A percentile compares a stretch with the other conserved stretches of the same genome.
These are phyloP conservation scores for Mycena pura DNA, from an alignment of 768 basidiomycete species.

Conservation along the genomic window DNA sequence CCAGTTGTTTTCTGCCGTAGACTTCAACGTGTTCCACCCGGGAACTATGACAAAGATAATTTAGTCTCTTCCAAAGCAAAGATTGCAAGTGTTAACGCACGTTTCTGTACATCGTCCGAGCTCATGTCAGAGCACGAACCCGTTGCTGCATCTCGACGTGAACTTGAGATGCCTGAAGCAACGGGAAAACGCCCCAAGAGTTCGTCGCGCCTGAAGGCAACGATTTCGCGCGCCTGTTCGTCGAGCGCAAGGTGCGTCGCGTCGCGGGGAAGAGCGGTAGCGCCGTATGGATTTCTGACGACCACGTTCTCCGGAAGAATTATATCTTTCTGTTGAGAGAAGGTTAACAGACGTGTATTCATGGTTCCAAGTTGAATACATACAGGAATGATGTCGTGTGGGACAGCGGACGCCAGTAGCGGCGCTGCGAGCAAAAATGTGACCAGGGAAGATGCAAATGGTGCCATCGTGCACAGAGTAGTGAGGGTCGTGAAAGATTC, in stretches of 20 bases:
- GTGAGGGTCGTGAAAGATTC: no score
- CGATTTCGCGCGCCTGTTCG: background rate
- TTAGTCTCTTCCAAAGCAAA: no score
- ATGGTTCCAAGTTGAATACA: no score
- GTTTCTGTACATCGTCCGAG: conserved; percentile 1
- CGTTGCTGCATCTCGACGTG: no score
- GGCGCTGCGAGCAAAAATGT: background rate
- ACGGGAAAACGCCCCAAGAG: background rate
- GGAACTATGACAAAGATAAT: conserved; percentile 11
- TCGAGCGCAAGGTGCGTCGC: conserved; percentile 1
- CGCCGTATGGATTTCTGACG: background rate
- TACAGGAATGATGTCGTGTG: background rate
- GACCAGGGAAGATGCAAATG: background rate
- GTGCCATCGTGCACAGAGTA: no score
- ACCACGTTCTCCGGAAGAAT: no score
- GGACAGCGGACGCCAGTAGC: background rate
- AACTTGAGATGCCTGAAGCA: no score
- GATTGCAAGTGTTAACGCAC: background rate
- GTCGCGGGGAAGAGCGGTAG: background rate
- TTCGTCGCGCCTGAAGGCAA: background rate
- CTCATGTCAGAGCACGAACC: conserved; percentile 1
- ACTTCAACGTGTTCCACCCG: conserved; percentile 16
- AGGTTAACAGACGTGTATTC: no score
- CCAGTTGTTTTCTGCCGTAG: conserved; percentile 15
- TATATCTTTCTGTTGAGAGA: no score